phyloP scores from a whole-genome alignment of 1,284 basidiomycete species.

The Ustilago lituana region DNA sequence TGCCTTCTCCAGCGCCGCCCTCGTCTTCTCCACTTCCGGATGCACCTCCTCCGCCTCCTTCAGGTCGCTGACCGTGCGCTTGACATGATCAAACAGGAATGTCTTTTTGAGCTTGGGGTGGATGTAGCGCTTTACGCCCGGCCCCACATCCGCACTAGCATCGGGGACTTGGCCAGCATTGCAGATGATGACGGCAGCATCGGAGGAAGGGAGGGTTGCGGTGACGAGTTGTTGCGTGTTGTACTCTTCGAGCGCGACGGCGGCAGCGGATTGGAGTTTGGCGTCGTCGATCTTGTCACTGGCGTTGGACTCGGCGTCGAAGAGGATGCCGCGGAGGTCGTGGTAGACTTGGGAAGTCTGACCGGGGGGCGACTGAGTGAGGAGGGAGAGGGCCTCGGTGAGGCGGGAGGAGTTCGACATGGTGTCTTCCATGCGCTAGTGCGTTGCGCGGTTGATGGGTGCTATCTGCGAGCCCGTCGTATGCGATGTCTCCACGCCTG shows the following conservation, averaged over 20 bases:
- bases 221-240: constrained; percentile 53
- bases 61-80: constrained; percentile 28
- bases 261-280: constrained; percentile 31
- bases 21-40: constrained; percentile 17
- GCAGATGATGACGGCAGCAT: constrained; percentile 37
- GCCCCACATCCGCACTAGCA: neutral
- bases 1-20: constrained; percentile 47
- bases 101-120: constrained; percentile 33
- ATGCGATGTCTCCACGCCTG: too few relatives aligned
- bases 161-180: constrained; percentile 25
- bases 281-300: constrained; percentile 34
- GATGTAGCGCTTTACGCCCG: constrained; percentile 31
- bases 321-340: constrained; percentile 53
- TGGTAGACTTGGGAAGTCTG: constrained; percentile 55
- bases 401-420: constrained; percentile 29
- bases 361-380: constrained; percentile 53
- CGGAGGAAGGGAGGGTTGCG: constrained; percentile 14
- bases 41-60: constrained; percentile 7
- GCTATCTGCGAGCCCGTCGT: too few relatives aligned
- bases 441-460: neutral
- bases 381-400: constrained; percentile 30
- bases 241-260: constrained; percentile 45
- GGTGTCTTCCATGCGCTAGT: too few relatives aligned
- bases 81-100: constrained; percentile 45
- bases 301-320: constrained; percentile 36